Evolutionary conservation across 139 green algal genomes (phyloP), one percentile per base, ranked within the genome.

Genomic region (Chlorella sp.): DNA sequence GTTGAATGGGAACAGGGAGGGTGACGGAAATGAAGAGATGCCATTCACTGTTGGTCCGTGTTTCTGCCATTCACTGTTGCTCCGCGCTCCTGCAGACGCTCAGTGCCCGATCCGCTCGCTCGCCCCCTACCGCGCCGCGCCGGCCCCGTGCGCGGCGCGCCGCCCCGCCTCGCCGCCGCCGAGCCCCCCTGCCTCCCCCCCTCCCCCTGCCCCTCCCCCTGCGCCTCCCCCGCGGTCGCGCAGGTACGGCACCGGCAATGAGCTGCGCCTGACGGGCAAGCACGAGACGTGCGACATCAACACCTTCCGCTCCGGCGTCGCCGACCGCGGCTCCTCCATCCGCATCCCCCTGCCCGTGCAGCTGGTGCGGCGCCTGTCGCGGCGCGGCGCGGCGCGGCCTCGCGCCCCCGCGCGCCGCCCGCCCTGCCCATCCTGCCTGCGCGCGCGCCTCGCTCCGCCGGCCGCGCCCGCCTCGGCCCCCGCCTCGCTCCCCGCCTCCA

Each of bases 261-360:
- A 97, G 76, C 62, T 86, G 72, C 91, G 92, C 62, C 88, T 97
- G 79, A 97, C 92, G 11, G 92, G 92, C 79, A 88, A 88, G 77
- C 92, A 97, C 85, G 92, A 97, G 89, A 97, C 92, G 1, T 95
- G 90, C 79, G 92, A 96, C 88, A 95, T 97, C 69, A 92, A 95
- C 84, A 94, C 87, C 71, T 94, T 96, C 87, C 67, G 67, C 62
- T 88, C n/a, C 27, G 92, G 92, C 66, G 90, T 95, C 33, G 90
- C 88, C 72, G 92, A 97, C 87, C 91, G 92, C 73, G 92, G 92
- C 56, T 85, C 89, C 31, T 95, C 90, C 73, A 95, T 97, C 83
- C 90, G 92, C 71, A 96, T 97, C 80, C 92, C 92, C 0, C 82
- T 95, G 74, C 90, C 90, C n/a, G 92, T 97, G 29, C 84, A 88